A percentile compares a stretch with the other conserved stretches of the same genome.
phyloP scores from a whole-genome alignment of 306 rosid genomes.

The Cicer chorassanicum region DNA sequence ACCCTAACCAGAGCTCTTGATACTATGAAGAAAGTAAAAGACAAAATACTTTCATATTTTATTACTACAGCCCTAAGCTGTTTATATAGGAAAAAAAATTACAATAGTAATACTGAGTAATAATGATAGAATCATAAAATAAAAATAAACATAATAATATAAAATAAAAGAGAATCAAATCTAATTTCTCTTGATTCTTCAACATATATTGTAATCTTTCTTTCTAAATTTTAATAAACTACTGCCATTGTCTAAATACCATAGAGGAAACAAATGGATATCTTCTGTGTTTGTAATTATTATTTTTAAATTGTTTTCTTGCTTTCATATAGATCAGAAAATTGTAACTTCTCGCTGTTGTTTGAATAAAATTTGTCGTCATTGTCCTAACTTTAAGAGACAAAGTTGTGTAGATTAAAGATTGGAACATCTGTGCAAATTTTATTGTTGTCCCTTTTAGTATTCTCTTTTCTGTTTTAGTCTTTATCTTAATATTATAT shows the following conservation, averaged over 20 bases:
- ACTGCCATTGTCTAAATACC: slow-evolving; percentile 6
- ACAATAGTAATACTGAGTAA: too few relatives aligned
- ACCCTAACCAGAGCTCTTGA: too few relatives aligned
- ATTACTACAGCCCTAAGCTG: too few relatives aligned
- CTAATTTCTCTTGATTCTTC: too few relatives aligned
- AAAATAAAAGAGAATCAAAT: too few relatives aligned
- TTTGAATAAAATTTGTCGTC: slow-evolving; percentile 4
- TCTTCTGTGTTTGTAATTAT: slow-evolving; percentile 1
- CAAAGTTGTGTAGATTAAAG: slow-evolving; percentile 15
- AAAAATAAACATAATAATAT: too few relatives aligned
- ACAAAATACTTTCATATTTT: too few relatives aligned
- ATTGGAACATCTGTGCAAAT: slow-evolving; percentile 25
- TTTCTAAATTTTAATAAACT: slow-evolving; percentile 13
- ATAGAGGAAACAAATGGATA: slow-evolving; percentile 12
- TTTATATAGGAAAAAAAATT: too few relatives aligned
- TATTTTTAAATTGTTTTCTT: slow-evolving; percentile 11
- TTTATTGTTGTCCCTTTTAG: slow-evolving; percentile 3
- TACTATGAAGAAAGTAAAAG: too few relatives aligned
- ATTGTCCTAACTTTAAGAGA: slow-evolving; percentile 2
- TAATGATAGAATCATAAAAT: too few relatives aligned
- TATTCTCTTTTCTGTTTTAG: slow-evolving; percentile 12
- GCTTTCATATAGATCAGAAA: neutral
- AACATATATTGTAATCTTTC: slow-evolving; percentile 19
- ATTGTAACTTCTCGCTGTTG: slow-evolving; percentile 22
- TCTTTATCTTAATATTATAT: slow-evolving; percentile 32